Evolutionary conservation across 495 filamentous ascomycete genomes (phyloP), one percentile per base, ranked within the genome.

Genomic region (Letharia lupina): DNA sequence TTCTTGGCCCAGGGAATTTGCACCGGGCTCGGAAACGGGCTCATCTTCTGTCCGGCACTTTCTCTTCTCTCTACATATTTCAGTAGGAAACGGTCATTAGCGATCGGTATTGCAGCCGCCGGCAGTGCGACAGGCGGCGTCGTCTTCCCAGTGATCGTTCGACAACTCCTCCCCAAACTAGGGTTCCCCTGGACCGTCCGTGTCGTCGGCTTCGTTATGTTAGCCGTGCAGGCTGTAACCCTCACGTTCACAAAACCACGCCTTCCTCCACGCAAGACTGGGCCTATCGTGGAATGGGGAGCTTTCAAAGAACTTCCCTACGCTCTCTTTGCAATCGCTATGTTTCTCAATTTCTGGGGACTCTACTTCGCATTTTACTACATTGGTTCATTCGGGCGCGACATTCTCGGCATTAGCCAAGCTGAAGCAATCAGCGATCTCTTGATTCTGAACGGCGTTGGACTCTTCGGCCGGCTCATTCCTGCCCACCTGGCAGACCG

Each of bases 181-280:
- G 91, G 91, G 45, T 96, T 93, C 74, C 78, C 80, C 4, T 93
- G 90, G 91, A 90, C 91, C 0, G 82, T 95, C 61, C 81, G 91
- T 15, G 79, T 81, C 3, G 76, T 95, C 63, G 92, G 85, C 0
- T 89, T 93, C 70, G 84, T 96, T 61, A 84, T 86, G 58, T 69
- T 92, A 1, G 83, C 70, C 0, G 82, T 80, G 3, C 72, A 90
- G 60, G 72, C 84, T 3, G 79, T 84, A 37, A 76, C 77, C 11
- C 68, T 86, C 60, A 48, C 81, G 0, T 84, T 88, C 57, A 74
- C 88, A 66, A 82, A 79, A 64, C 80, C 87, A 37, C 78, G 90
- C 20, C 74, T 91, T 1, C 86, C 86, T 9, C 86, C 87, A 1
- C 79, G 89, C 12, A 85, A 76, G 61, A 77, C 76, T 3, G 89